Evolutionary conservation across 78 protist genomes (phyloP), one percentile per base, ranked within the genome.

Genomic region (Guillardia theta): DNA sequence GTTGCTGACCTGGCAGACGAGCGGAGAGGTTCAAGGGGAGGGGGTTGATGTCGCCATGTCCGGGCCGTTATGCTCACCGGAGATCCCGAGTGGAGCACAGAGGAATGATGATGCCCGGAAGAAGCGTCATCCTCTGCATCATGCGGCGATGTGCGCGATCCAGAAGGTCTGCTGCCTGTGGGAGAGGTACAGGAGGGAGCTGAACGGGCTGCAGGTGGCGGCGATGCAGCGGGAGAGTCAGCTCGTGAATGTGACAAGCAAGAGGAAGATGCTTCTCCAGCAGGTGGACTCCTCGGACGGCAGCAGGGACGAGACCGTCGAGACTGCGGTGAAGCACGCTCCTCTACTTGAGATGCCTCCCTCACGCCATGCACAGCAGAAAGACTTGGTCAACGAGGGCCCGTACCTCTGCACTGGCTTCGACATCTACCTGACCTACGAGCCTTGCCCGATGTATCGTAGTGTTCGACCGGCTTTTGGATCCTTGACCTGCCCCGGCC

Each of bases 331-430:
- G 22, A 70, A 24, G 36, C 39, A 6, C 21, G 27, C 39, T 58
- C 70, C 4, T 8, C 2, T 24, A 27, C 70, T 24, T 24, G 27
- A 6, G 70, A 8, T 9, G 70, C 39, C 39, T 24, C 21, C 39
- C 39, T 24, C 39, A 30, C 21, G 70, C 39, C 39, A 6, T 24
- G 70, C 58, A 30, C 39, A 30, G 27, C 6, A 1, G 70, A 30
- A 6, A 58, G 6, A 30, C 2, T 24, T 4, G 83, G 83, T 3
- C 41, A 70, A 70, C 46, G 83, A 70, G 6, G 33, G 33, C 10
- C 44, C 45, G 48, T 80, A 80, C 8, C 90, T 80, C 58, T 80
- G 90, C 50, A 80, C 90, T 4, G 90, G 90, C 50, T 44, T 27
- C 4, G 90, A 80, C 48, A 48, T 80, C 10, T 80, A 43, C 50